Percentiles rank a stretch among this genome's conserved stretches.
Evolutionary conservation across 768 basidiomycete species (phyloP).

Genomic region (Asterophora parasitica): DNA sequence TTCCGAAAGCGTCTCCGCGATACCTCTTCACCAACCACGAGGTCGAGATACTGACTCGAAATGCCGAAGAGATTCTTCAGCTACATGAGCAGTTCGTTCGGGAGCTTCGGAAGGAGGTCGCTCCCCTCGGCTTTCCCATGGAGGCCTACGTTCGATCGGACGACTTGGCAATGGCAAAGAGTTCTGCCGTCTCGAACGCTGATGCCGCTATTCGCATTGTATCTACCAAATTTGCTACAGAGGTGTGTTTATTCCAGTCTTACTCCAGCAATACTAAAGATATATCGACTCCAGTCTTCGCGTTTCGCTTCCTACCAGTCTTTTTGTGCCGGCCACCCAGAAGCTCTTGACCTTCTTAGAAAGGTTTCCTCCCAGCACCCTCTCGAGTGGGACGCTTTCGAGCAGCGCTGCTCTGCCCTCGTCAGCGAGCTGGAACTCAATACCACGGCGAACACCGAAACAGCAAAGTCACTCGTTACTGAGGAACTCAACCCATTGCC

Average conservation of each 20-base stretch:
- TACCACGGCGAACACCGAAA: slow-evolving; percentile 14
- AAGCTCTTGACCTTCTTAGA: slow-evolving; percentile 72
- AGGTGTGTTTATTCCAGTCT: slow-evolving; percentile 33
- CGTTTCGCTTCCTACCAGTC: slow-evolving; percentile 75
- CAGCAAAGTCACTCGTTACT: slow-evolving; percentile 18
- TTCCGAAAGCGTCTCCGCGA: slow-evolving; percentile 32
- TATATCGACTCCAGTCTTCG: slow-evolving; percentile 45
- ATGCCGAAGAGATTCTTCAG: slow-evolving; percentile 61
- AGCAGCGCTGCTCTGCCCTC: slow-evolving; percentile 65
- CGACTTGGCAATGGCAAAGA: slow-evolving; percentile 14
- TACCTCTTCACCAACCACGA: slow-evolving; percentile 56
- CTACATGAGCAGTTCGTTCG: slow-evolving; percentile 66
- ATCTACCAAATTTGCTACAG: slow-evolving; percentile 52
- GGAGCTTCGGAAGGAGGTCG: slow-evolving; percentile 45
- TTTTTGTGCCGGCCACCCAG: slow-evolving; percentile 85
- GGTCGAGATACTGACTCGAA: slow-evolving; percentile 56
- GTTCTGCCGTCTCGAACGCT: slow-evolving; percentile 27
- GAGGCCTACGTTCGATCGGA: slow-evolving; percentile 17
- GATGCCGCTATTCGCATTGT: slow-evolving; percentile 45
- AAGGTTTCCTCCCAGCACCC: slow-evolving; percentile 58
- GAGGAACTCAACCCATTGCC: slow-evolving; percentile 11
- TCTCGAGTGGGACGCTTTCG: slow-evolving; percentile 79
- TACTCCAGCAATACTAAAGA: slow-evolving; percentile 4
- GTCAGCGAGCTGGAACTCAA: slow-evolving; percentile 34
- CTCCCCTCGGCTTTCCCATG: slow-evolving; percentile 47